phyloP scores from a whole-genome alignment of 2,329 filamentous ascomycete species.

The Plectosphaerella cucumerina region DNA sequence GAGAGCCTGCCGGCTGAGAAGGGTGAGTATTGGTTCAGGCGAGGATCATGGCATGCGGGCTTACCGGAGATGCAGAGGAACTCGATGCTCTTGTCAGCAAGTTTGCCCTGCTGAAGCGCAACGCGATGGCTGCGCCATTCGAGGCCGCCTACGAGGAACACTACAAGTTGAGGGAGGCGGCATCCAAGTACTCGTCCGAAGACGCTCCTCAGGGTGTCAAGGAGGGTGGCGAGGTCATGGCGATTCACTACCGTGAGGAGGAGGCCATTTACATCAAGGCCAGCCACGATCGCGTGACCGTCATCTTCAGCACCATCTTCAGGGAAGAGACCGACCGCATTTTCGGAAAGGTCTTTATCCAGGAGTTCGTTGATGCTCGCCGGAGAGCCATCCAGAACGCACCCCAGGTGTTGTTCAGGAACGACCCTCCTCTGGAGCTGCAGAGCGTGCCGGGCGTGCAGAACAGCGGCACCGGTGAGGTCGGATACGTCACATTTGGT shows the following conservation, averaged over 20 bases:
- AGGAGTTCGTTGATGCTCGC: slow-evolving; percentile 96
- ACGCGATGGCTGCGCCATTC: slow-evolving; percentile 97
- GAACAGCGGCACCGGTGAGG: slow-evolving; percentile 71
- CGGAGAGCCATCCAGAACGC: slow-evolving; percentile 96
- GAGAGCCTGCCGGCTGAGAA: slow-evolving; percentile 80
- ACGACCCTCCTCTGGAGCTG: slow-evolving; percentile 88
- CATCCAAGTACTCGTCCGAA: slow-evolving; percentile 88
- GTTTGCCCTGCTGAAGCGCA: slow-evolving; percentile 90
- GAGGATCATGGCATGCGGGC: neutral
- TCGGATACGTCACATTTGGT: slow-evolving; percentile 99
- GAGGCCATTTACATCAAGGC: slow-evolving; percentile 99
- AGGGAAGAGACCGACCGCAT: slow-evolving; percentile 95
- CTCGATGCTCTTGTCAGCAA: slow-evolving; percentile 82
- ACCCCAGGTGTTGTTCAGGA: slow-evolving; percentile 93
- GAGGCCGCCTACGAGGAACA: slow-evolving; percentile 96
- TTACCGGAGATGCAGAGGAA: slow-evolving; percentile 52
- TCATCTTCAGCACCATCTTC: slow-evolving; percentile 99
- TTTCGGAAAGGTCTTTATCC: slow-evolving; percentile 96
- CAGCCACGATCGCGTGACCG: slow-evolving; percentile 92
- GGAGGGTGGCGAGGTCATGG: slow-evolving; percentile 89
- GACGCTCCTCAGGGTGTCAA: slow-evolving; percentile 85
- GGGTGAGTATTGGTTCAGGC: slow-evolving; percentile 39
- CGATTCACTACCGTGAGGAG: slow-evolving; percentile 97
- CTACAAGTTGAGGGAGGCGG: slow-evolving; percentile 78
- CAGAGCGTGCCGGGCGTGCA: slow-evolving; percentile 81